Conservation (phyloP, 1,139 yeast species). For the Blastobotrys petasosporus region DNA sequence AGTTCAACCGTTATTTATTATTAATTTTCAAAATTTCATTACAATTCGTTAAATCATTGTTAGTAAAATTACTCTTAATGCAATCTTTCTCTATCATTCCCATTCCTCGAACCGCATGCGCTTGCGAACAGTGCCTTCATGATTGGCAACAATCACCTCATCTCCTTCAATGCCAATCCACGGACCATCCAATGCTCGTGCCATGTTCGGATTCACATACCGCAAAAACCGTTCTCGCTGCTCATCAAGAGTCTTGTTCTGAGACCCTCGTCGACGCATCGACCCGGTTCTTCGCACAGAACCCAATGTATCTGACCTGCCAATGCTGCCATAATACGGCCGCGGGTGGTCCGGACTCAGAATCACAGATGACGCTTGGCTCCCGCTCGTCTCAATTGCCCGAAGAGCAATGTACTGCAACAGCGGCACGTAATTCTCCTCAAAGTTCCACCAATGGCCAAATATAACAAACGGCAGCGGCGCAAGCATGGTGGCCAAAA, state of each 20-base stretch:
- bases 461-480: conserved; percentile 72
- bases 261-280: conserved; percentile 23
- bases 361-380: conserved; percentile 11
- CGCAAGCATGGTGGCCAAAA: conserved; percentile 60
- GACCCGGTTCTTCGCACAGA: background rate
- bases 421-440: conserved; percentile 72
- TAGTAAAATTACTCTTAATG: background rate
- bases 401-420: conserved; percentile 81
- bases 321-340: no score
- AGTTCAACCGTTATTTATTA: background rate
- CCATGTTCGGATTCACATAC: conserved; percentile 71
- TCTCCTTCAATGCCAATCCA: conserved; percentile 64
- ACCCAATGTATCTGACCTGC: background rate
- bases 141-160: conserved; percentile 54
- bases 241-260: conserved; percentile 54
- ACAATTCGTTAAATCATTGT: background rate
- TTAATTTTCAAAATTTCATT: background rate
- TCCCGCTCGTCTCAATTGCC: conserved; percentile 39
- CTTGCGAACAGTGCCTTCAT: conserved; percentile 51
- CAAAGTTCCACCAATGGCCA: conserved; percentile 71
- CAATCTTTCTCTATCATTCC: conserved; percentile 31
- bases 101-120: conserved; percentile 45
- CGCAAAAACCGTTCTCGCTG: conserved; percentile 59
- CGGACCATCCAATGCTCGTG: conserved; percentile 72
- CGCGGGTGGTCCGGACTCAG: background rate